A percentile compares a stretch with the other conserved stretches of the same genome.
phyloP scores from a whole-genome alignment of 116 monocot species.

The Posidonia oceanica region DNA sequence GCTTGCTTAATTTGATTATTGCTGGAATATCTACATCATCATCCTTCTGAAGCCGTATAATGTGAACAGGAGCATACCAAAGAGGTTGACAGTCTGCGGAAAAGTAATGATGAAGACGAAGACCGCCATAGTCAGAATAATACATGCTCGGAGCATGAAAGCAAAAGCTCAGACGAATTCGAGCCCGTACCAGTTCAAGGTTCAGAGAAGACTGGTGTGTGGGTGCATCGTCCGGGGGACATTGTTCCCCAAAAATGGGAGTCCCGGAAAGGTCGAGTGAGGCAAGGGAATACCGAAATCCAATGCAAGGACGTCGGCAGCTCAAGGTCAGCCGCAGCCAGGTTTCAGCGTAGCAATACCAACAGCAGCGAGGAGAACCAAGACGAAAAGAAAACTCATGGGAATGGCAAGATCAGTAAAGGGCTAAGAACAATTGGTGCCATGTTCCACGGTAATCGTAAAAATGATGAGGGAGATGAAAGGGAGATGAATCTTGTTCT shows the following conservation, averaged over 20 bases:
- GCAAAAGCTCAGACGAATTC: constrained; percentile 11
- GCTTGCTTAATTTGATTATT: not conserved
- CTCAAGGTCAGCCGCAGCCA: constrained; percentile 14
- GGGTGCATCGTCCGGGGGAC: constrained; percentile 68
- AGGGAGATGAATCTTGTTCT: not conserved
- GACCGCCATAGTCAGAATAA: not conserved
- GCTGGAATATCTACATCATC: not conserved
- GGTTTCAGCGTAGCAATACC: not conserved
- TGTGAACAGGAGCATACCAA: constrained; percentile 1
- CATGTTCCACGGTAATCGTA: constrained; percentile 28
- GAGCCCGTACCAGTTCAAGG: constrained; percentile 55
- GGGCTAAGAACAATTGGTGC: constrained; percentile 36
- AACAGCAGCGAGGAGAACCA: constrained; percentile 10
- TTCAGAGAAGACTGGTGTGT: constrained; percentile 45
- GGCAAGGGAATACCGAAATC: constrained; percentile 18
- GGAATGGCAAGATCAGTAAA: constrained; percentile 16
- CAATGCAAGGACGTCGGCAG: constrained; percentile 14
- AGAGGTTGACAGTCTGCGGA: not conserved
- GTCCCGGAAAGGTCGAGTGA: constrained; percentile 48
- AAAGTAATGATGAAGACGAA: not conserved
- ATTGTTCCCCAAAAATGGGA: constrained; percentile 53
- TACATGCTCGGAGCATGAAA: not conserved
- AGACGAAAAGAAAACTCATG: constrained; percentile 9
- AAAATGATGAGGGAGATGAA: constrained; percentile 2
- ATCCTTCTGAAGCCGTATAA: not conserved